Conservation (phyloP, 2,329 filamentous ascomycete species). For the Colletotrichum tropicicola region DNA sequence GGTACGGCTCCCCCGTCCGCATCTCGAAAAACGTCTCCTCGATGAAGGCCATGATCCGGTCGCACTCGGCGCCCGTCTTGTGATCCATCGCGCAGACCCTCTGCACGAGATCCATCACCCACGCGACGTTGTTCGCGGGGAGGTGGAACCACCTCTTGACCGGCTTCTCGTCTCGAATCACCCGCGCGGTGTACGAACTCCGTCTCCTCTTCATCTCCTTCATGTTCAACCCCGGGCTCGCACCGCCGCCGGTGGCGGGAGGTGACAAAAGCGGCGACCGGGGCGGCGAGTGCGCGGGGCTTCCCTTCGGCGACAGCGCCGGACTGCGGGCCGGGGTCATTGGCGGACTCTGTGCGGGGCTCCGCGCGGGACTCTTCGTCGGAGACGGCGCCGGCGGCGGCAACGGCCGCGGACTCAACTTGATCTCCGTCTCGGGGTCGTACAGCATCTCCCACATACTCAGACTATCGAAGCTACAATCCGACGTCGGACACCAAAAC, state of each 20-base stretch:
- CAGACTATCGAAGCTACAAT: constrained; percentile 29
- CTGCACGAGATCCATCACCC: constrained; percentile 32
- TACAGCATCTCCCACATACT: constrained; percentile 32
- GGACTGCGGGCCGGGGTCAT: background rate
- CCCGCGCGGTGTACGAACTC: constrained; percentile 2
- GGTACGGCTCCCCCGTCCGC: constrained; percentile 28
- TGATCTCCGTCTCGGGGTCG: constrained; percentile 28
- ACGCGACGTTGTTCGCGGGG: constrained; percentile 30
- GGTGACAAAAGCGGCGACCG: constrained; percentile 8
- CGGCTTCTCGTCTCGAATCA: constrained; percentile 3
- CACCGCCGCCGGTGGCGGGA: background rate
- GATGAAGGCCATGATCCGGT: constrained; percentile 29
- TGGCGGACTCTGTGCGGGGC: background rate
- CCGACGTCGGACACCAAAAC: constrained; percentile 29
- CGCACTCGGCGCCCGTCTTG: constrained; percentile 22
- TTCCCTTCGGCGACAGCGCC: background rate
- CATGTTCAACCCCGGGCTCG: background rate
- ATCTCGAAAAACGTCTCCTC: constrained; percentile 32
- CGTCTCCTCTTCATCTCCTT: constrained; percentile 9
- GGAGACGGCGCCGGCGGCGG: background rate
- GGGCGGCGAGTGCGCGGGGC: constrained; percentile 13
- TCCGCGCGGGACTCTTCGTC: background rate
- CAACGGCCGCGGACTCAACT: constrained; percentile 17
- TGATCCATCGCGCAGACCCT: constrained; percentile 30
- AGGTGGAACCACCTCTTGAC: constrained; percentile 32